Evolutionary conservation across 305 asterid genomes (phyloP), one percentile per base, ranked within the genome.

Genomic region (Fraxinus sp.): DNA sequence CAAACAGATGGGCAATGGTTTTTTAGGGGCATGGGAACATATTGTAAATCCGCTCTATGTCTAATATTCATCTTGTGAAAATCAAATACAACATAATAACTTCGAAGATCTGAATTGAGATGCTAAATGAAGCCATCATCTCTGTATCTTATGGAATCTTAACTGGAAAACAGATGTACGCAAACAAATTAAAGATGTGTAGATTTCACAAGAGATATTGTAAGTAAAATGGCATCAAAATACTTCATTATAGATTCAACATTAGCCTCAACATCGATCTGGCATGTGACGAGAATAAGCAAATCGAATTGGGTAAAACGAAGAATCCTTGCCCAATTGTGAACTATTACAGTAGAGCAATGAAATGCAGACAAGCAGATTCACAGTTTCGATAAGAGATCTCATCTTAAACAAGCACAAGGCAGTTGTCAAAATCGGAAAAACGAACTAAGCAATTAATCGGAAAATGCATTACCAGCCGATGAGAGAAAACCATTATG

Each of bases 401-500:
- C 90, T 81, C 83, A 83, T 73, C 84, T 5, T 81, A 70, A 74
- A 22, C 78, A 74, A 7, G 62, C 36, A 22, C 59, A 9, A 52
- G 57, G 24, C 76, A 44, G 46, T 57, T 35, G 8, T 1, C 62
- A 37, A 49, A 83, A 5, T 13, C 7, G 74, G 73, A 13, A 76
- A 13, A 33, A 32, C 14, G 46, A 74, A 77, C 26, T 32, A 7
- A 49, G 68, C 14, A 76, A 64, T 28, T 32, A 24, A 46, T 64
- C 78, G 28, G 37, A 52, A 33, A n/a, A 74, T 28, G 76, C 52
- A 80, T 79, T 83, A 93, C 97, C 96, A n/a, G 88, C 83, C 86
- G 93, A 76, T 46, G 97, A 82, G 84, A 91, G 94, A 87, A 94
- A 89, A 49, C 94, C 88, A 81, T 73, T 90, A 88, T 93, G 94